Evolutionary conservation across 106 monocot species (phyloP).

Genomic region (Dioscorea alata): DNA sequence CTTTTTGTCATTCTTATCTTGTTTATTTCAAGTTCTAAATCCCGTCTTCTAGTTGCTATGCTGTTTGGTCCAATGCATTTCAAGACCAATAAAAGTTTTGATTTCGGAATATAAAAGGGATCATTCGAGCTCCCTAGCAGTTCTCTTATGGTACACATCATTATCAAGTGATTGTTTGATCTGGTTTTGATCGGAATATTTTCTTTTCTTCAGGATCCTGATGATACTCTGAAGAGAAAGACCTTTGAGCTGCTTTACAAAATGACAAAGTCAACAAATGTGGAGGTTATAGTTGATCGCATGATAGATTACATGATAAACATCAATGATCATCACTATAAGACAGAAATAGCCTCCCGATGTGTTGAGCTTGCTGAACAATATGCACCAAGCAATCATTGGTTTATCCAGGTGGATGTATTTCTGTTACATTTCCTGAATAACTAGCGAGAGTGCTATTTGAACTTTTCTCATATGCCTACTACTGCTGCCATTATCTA

Average conservation of each 20-base stretch:
- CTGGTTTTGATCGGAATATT: too few relatives aligned
- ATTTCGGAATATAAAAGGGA: too few relatives aligned
- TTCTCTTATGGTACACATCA: too few relatives aligned
- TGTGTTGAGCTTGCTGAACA: constrained; percentile 99
- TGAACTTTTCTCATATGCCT: background rate
- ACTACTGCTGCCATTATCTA: constrained; percentile 1
- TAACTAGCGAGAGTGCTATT: background rate
- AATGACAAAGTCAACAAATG: constrained; percentile 98
- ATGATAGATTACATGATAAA: constrained; percentile 99
- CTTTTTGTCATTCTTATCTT: too few relatives aligned
- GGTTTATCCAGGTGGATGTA: constrained; percentile 87
- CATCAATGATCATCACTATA: constrained; percentile 89
- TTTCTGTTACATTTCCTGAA: too few relatives aligned
- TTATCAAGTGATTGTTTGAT: too few relatives aligned
- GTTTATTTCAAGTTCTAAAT: too few relatives aligned
- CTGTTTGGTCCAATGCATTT: too few relatives aligned
- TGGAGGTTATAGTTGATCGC: constrained; percentile 98
- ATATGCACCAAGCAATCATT: constrained; percentile 96
- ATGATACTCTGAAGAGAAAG: constrained; percentile 95
- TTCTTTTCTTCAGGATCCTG: constrained; percentile 62
- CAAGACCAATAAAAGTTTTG: too few relatives aligned
- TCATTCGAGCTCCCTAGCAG: too few relatives aligned
- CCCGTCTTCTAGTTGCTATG: too few relatives aligned
- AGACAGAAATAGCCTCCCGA: constrained; percentile 95
- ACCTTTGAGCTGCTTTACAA: constrained; percentile 95